Conservation (phyloP, 176 grass and related monocot species). For the Bonia amplexicaulis region DNA sequence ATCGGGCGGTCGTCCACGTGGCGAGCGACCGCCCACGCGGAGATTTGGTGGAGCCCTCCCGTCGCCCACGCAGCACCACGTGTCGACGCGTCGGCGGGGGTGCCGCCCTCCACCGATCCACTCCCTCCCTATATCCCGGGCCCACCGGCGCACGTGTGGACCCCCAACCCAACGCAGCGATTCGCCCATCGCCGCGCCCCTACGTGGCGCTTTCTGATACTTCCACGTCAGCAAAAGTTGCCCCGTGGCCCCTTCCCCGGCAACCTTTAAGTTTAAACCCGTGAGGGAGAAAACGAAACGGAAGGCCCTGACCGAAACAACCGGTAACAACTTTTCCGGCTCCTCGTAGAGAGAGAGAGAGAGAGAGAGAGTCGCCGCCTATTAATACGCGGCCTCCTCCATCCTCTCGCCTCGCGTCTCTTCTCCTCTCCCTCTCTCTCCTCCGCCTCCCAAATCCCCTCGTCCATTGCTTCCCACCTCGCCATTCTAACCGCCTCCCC, state of each 20-base stretch:
- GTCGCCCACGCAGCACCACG: conserved; percentile 13
- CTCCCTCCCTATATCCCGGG: background rate
- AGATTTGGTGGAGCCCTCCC: background rate
- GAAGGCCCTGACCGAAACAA: conserved; percentile 13
- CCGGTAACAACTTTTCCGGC: conserved; percentile 20
- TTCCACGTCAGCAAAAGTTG: background rate
- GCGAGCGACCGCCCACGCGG: background rate
- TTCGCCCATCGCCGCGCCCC: background rate
- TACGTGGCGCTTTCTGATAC: background rate
- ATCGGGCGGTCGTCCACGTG: background rate
- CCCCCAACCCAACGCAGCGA: background rate
- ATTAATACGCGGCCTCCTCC: conserved; percentile 43
- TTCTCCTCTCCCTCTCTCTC: background rate
- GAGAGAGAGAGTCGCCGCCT: conserved; percentile 20
- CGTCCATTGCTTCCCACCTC: background rate
- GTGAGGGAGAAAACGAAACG: conserved; percentile 23
- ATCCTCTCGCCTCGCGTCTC: background rate
- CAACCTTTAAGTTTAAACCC: background rate
- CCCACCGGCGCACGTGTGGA: conserved; percentile 11
- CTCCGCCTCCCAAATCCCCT: background rate
- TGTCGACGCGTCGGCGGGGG: background rate
- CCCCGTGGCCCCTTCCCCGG: background rate
- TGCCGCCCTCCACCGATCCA: background rate
- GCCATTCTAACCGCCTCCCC: background rate
- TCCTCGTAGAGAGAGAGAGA: background rate